Evolutionary conservation across 1,284 basidiomycete species (phyloP).

Genomic region (Naganishia albida): DNA sequence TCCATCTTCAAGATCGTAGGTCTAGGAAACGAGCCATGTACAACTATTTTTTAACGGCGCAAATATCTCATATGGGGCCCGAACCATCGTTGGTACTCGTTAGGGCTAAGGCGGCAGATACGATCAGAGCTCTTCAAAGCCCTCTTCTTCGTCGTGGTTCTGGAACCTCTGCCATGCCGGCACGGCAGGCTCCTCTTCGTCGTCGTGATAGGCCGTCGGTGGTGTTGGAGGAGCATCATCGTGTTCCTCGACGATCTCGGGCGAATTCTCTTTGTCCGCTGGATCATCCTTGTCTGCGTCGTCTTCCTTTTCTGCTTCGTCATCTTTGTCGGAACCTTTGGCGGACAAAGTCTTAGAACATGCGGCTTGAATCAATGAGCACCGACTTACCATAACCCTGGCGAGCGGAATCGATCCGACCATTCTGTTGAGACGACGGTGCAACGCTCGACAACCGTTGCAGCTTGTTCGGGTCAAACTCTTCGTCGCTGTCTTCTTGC

Average conservation of each 20-base stretch:
- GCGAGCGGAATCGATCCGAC: not conserved
- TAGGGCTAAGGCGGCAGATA: too few species aligned
- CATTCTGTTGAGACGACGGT: constrained; percentile 9
- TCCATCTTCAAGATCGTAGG: not conserved
- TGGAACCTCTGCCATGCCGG: constrained; percentile 22
- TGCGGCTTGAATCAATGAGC: not conserved
- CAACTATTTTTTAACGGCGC: too few species aligned
- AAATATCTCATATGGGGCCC: too few species aligned
- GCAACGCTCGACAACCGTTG: constrained; percentile 25
- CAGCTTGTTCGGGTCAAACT: constrained; percentile 11
- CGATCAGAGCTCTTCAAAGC: constrained; percentile 23
- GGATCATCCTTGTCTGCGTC: constrained; percentile 11
- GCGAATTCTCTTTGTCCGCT: constrained; percentile 26
- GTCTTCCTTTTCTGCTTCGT: constrained; percentile 14
- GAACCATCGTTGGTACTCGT: too few species aligned
- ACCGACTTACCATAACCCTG: constrained; percentile 5
- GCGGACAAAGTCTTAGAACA: not conserved
- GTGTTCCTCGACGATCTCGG: constrained; percentile 29
- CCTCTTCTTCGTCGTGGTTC: constrained; percentile 31
- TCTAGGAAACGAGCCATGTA: too few species aligned
- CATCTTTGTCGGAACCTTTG: constrained; percentile 3
- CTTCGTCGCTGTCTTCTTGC: constrained; percentile 27
- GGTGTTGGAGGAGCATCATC: constrained; percentile 2
- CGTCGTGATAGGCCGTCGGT: constrained; percentile 2
- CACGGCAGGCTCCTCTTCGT: constrained; percentile 20